phyloP scores from a whole-genome alignment of 2,329 filamentous ascomycete genomes.

The Neofusicoccum cordaticola region DNA sequence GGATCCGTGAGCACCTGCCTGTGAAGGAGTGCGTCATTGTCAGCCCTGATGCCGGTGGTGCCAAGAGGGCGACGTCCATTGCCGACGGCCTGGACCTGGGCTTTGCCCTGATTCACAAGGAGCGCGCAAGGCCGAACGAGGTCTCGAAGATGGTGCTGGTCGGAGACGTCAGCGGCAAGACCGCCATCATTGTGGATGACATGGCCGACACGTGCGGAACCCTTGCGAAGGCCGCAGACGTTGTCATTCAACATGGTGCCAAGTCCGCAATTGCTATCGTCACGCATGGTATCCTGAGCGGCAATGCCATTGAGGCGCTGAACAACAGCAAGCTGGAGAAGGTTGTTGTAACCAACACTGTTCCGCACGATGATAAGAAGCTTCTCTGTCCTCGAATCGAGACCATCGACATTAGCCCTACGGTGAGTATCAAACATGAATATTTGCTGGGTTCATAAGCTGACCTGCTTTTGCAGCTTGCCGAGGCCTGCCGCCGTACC shows the following conservation, averaged over 20 bases:
- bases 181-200: slow-evolving; percentile 94
- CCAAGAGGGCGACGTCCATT: slow-evolving; percentile 91
- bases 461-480: slow-evolving; percentile 45
- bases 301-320: slow-evolving; percentile 80
- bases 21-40: slow-evolving; percentile 88
- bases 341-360: slow-evolving; percentile 88
- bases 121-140: slow-evolving; percentile 85
- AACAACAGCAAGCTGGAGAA: slow-evolving; percentile 74
- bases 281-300: slow-evolving; percentile 87
- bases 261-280: slow-evolving; percentile 90
- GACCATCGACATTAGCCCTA: slow-evolving; percentile 89
- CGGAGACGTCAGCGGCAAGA: slow-evolving; percentile 84
- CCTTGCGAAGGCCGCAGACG: slow-evolving; percentile 81
- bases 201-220: slow-evolving; percentile 97
- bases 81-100: slow-evolving; percentile 86
- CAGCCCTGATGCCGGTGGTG: slow-evolving; percentile 89
- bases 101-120: slow-evolving; percentile 96
- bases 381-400: slow-evolving; percentile 74
- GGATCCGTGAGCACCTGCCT: slow-evolving; percentile 83
- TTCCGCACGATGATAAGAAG: slow-evolving; percentile 77
- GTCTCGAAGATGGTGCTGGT: slow-evolving; percentile 95
- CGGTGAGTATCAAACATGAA: slow-evolving; percentile 42
- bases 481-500: slow-evolving; percentile 69
- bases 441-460: neutral
- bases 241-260: slow-evolving; percentile 82